Conservation (phyloP, 2,329 filamentous ascomycete species). For the Gliomastix tumulicola region DNA sequence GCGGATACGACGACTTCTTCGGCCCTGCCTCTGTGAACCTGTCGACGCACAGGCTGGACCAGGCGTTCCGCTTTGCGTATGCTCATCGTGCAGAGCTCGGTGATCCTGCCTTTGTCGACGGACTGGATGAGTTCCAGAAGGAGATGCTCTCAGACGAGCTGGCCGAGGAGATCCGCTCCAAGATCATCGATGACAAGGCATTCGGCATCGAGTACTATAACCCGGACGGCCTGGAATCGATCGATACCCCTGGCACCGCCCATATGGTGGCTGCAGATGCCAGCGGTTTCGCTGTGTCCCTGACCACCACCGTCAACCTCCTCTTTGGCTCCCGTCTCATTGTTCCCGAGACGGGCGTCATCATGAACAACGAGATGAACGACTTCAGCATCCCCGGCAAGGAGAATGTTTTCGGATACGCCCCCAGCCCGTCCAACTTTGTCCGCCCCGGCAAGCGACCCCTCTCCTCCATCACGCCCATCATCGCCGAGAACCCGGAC, state of each 20-base stretch:
- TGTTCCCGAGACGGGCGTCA: conserved; percentile 74
- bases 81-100: conserved; percentile 67
- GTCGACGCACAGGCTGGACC: conserved; percentile 73
- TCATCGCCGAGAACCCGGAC: conserved; percentile 67
- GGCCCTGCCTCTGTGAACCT: conserved; percentile 44
- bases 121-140: conserved; percentile 55
- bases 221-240: conserved; percentile 34
- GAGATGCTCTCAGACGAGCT: conserved; percentile 55
- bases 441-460: conserved; percentile 72
- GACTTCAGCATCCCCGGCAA: conserved; percentile 73
- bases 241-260: conserved; percentile 60
- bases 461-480: conserved; percentile 68
- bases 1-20: conserved; percentile 62
- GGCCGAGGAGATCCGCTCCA: conserved; percentile 44
- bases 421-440: conserved; percentile 68
- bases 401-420: conserved; percentile 70
- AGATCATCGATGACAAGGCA: conserved; percentile 32
- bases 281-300: conserved; percentile 63
- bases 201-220: conserved; percentile 34
- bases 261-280: conserved; percentile 63
- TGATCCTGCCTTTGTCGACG: conserved; percentile 63
- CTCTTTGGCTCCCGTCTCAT: conserved; percentile 71
- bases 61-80: conserved; percentile 78
- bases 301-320: conserved; percentile 78
- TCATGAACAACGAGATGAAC: conserved; percentile 59